Evolutionary conservation across 2,329 filamentous ascomycete species (phyloP), one percentile per base, ranked within the genome.

Genomic region (Trematosphaeria pertusa): DNA sequence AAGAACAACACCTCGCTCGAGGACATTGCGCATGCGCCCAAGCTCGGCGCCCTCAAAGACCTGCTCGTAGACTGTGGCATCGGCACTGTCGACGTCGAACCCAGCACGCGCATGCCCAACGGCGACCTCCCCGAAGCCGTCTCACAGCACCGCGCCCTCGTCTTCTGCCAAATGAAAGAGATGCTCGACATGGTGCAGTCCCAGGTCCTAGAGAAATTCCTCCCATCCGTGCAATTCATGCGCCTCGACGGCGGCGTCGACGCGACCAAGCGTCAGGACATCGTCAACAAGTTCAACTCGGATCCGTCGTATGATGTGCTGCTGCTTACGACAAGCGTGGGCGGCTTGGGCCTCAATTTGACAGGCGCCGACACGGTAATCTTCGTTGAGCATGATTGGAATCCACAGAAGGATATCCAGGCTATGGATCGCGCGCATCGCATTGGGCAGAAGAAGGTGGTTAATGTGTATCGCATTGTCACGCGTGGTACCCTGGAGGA

Each of bases 101-200:
- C 56, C 32, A 59, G 63, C 12, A 80, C 82, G 55, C 78, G 77
- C 15, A 78, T 81, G 32, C 70, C 44, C 14, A 62, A 57, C 24
- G 81, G 83, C 38, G 85, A 91, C 36, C 55, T 87, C 10, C 80
- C 81, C 12, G 84, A 90, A 70, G 95, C 92, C 31, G 95, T 99
- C 70, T 96, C 94, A 52, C 94, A 93, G 21, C 94, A 99, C 69
- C 89, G 94, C 34, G 95, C 94, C 0, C 83, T 99, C 20, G 88
- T 99, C 58, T 99, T 99, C 80, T 99, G 94, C 65, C 94, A 99
- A 71, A 97, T 99, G 91, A 99, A 99, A 75, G 94, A 99, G 72
- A 99, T 99, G 95, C 81, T 99, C 18, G 94, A 99, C 72, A 97
- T 99, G 84, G 95, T 99, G 2, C 92, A 97, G 69, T 91, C 88